phyloP scores from a whole-genome alignment of 176 grass and related monocot genomes.

The Rhynchospora breviuscula region DNA sequence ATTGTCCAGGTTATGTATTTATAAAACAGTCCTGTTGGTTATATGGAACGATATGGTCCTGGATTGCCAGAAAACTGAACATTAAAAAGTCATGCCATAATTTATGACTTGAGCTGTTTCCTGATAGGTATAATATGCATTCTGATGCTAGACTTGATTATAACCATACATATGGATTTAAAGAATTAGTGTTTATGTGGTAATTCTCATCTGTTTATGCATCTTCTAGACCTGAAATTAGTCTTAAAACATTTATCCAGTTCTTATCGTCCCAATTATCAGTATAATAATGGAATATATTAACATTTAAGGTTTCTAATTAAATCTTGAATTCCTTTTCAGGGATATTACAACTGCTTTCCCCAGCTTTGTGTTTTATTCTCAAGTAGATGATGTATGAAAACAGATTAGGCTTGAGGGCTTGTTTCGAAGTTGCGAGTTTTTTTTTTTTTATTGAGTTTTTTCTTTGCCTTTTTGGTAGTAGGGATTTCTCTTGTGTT shows the following conservation, averaged over 20 bases:
- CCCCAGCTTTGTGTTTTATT: constrained; percentile 24
- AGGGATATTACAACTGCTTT: constrained; percentile 33
- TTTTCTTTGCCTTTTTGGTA: not conserved
- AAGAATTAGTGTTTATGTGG: not conserved
- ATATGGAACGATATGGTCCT: not conserved
- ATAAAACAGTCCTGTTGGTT: not conserved
- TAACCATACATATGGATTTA: not conserved
- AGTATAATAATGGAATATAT: not conserved
- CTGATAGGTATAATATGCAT: not conserved
- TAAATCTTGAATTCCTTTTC: not conserved
- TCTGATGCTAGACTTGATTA: not conserved
- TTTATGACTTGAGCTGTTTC: not conserved
- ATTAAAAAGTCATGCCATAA: not conserved
- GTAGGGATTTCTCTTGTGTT: not conserved
- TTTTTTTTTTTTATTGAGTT: not conserved
- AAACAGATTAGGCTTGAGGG: not conserved
- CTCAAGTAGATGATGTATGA: constrained; percentile 26
- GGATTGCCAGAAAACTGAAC: not conserved
- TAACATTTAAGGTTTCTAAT: not conserved
- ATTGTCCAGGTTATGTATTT: not conserved
- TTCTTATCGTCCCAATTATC: not conserved
- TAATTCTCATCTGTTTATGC: not conserved
- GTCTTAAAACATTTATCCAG: not conserved
- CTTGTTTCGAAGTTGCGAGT: not conserved
- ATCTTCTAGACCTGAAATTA: not conserved